Evolutionary conservation across 495 filamentous ascomycete species (phyloP).

Genomic region (Penicillium malachiteum): DNA sequence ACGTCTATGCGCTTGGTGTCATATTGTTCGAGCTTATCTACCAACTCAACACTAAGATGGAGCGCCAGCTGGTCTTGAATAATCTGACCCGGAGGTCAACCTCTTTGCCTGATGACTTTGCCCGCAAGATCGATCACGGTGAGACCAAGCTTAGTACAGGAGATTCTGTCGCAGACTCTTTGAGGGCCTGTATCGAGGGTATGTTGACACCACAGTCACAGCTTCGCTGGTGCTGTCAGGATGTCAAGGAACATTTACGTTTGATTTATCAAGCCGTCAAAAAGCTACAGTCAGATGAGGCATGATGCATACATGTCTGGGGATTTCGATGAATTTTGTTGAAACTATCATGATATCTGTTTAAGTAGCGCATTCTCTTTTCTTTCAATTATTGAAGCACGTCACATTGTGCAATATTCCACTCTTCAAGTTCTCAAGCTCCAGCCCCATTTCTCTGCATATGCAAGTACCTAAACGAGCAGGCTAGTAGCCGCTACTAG

Average conservation of each 20-base stretch:
- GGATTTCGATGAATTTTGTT: neutral
- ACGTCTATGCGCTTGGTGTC: slow-evolving; percentile 55
- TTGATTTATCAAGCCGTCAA: slow-evolving; percentile 22
- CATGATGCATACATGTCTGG: neutral
- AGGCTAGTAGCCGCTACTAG: too few relatives aligned
- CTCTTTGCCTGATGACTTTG: slow-evolving; percentile 38
- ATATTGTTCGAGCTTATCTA: slow-evolving; percentile 56
- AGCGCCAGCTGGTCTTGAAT: slow-evolving; percentile 49
- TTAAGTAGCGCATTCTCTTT: too few relatives aligned
- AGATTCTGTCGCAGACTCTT: slow-evolving; percentile 33
- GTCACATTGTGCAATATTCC: too few relatives aligned
- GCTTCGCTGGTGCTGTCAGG: slow-evolving; percentile 39
- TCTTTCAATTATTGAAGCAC: too few relatives aligned
- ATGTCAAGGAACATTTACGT: slow-evolving; percentile 32
- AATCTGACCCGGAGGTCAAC: slow-evolving; percentile 37
- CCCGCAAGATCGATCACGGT: slow-evolving; percentile 37
- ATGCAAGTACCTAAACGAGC: too few relatives aligned
- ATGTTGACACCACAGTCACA: slow-evolving; percentile 48
- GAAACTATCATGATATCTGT: too few relatives aligned
- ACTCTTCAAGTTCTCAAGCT: too few relatives aligned
- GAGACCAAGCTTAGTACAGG: slow-evolving; percentile 25
- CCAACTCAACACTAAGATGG: slow-evolving; percentile 52
- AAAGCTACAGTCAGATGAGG: neutral
- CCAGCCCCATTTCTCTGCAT: too few relatives aligned
- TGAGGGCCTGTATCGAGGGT: slow-evolving; percentile 42